Percentiles rank a stretch among this genome's conserved stretches.
Conservation (phyloP, 306 rosid species). For the Citrullus colocynthis region DNA sequence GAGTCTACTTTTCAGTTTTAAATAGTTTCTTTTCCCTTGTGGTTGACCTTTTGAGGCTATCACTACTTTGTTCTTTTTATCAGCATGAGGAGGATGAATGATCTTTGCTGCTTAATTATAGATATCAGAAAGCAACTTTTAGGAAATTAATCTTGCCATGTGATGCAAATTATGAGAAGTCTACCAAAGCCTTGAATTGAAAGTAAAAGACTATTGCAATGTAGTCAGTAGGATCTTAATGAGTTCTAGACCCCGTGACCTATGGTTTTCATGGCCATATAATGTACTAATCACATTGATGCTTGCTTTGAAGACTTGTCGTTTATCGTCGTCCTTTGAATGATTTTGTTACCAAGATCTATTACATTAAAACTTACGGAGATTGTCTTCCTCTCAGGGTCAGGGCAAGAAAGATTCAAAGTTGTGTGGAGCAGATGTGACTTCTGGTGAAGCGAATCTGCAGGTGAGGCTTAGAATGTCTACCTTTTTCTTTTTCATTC, state of each 20-base stretch:
- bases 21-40: not conserved
- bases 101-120: not conserved
- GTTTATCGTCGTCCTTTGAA: not conserved
- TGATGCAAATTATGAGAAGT: not conserved
- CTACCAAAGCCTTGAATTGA: not conserved
- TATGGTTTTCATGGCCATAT: not conserved
- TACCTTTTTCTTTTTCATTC: not conserved
- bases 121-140: not conserved
- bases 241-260: not conserved
- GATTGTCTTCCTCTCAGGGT: not conserved
- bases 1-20: conserved; percentile 2
- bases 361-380: not conserved
- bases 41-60: not conserved
- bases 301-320: not conserved
- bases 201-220: not conserved
- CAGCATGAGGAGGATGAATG: not conserved
- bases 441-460: not conserved
- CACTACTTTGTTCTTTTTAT: not conserved
- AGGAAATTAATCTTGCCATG: not conserved
- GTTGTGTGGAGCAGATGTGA: not conserved
- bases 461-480: not conserved
- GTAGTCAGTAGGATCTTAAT: not conserved
- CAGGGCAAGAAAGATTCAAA: not conserved
- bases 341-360: not conserved
- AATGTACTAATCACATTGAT: not conserved